Conservation (phyloP, 331 rosid genomes). For the Pyrus hybrid region DNA sequence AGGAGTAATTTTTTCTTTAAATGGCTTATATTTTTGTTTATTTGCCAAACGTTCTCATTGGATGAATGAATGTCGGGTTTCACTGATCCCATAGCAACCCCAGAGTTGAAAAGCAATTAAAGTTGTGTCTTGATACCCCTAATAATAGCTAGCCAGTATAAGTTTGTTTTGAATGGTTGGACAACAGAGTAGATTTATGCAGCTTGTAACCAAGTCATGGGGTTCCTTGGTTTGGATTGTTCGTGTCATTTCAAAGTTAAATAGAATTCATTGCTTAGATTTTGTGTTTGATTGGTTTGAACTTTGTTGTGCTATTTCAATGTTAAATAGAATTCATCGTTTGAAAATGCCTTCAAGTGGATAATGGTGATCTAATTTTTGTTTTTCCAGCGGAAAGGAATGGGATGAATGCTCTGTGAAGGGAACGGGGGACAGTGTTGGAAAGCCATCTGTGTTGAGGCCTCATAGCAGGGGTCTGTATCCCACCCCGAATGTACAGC, state of each 20-base stretch:
- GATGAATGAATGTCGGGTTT: no score
- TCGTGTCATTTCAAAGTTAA: not conserved
- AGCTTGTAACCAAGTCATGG: not conserved
- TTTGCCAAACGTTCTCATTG: not conserved
- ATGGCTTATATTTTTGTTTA: not conserved
- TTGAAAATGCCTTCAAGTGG: not conserved
- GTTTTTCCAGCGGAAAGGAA: slow-evolving; percentile 52
- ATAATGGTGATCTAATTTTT: not conserved
- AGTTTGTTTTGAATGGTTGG: not conserved
- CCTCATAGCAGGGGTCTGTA: slow-evolving; percentile 54
- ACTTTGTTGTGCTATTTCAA: not conserved
- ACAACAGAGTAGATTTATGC: not conserved
- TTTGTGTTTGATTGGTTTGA: not conserved
- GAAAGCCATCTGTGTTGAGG: slow-evolving; percentile 39
- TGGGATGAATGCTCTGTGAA: slow-evolving; percentile 61
- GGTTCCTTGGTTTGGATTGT: not conserved
- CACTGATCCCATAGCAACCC: not conserved
- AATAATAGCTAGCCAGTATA: not conserved
- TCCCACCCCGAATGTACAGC: slow-evolving; percentile 75
- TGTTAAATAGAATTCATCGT: not conserved
- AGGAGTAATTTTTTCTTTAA: not conserved
- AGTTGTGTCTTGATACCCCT: not conserved
- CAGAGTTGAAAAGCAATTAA: not conserved
- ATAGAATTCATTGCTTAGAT: not conserved
- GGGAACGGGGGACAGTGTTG: slow-evolving; percentile 48